Evolutionary conservation across 2,329 filamentous ascomycete species (phyloP).

Genomic region (Neofusicoccum parvum): DNA sequence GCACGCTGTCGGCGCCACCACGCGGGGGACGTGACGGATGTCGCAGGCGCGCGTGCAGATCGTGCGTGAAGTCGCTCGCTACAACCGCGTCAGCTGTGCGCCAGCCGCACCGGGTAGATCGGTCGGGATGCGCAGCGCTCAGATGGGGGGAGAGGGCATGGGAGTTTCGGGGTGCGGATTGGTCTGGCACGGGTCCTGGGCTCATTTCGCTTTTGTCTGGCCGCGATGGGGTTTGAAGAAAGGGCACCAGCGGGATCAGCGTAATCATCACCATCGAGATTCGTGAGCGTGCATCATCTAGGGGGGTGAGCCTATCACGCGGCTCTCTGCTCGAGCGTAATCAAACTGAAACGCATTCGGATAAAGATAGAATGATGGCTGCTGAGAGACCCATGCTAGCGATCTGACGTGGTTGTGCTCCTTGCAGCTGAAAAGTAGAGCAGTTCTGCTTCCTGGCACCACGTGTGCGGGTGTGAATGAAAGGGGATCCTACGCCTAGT

Average conservation of each 20-base stretch:
- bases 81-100: background rate
- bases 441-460: background rate
- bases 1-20: background rate
- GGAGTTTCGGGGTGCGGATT: background rate
- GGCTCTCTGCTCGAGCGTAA: background rate
- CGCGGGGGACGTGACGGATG: too few species aligned
- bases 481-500: background rate
- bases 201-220: slow-evolving; percentile 3
- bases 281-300: too few species aligned
- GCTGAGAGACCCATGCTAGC: background rate
- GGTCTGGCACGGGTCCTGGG: background rate
- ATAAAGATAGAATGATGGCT: background rate
- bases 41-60: background rate
- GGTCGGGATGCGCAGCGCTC: background rate
- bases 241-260: too few species aligned
- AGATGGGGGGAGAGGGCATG: background rate
- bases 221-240: background rate
- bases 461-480: background rate
- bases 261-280: too few species aligned
- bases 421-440: too few species aligned
- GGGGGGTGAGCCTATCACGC: background rate
- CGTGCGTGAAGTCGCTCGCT: background rate
- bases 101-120: background rate
- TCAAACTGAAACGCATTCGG: background rate
- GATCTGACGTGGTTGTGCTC: background rate